Conservation (phyloP, 352 stramenopile genomes). For the Phytopythium montanum region DNA sequence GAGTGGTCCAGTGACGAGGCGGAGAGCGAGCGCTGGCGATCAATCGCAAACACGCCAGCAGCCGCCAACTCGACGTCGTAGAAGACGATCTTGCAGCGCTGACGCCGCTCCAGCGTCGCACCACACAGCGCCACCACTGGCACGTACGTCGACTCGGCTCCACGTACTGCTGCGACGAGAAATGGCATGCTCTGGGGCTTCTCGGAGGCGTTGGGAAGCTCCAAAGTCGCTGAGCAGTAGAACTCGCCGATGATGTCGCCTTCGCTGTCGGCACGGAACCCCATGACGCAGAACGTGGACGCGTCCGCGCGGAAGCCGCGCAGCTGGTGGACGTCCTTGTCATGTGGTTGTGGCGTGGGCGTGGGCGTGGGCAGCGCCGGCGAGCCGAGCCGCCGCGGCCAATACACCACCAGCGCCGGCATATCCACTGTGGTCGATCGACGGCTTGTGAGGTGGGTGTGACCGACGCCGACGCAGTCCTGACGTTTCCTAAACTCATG, state of each 20-base stretch:
- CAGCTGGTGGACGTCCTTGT: not conserved
- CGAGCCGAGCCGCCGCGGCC: constrained; percentile 29
- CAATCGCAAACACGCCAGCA: constrained; percentile 14
- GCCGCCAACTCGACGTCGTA: constrained; percentile 22
- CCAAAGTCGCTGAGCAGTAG: constrained; percentile 6
- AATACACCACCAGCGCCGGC: constrained; percentile 39
- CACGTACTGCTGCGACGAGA: not conserved
- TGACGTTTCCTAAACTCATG: not conserved
- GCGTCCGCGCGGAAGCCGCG: constrained; percentile 18
- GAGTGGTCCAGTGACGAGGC: not conserved
- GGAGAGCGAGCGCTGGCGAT: not conserved
- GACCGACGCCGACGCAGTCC: not conserved
- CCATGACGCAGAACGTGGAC: constrained; percentile 29
- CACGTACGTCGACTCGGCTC: not conserved
- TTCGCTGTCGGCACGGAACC: not conserved
- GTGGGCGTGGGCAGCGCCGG: not conserved
- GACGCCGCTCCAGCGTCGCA: not conserved
- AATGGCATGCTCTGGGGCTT: too few relatives aligned
- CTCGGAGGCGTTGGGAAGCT: not conserved
- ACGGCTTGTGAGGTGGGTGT: not conserved
- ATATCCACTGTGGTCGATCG: too few relatives aligned
- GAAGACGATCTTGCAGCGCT: constrained; percentile 16
- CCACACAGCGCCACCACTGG: not conserved
- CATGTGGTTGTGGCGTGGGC: too few relatives aligned
- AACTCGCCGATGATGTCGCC: constrained; percentile 7